Evolutionary conservation across 805 yeast genomes (phyloP).

Genomic region (Teunomyces panamensis): DNA sequence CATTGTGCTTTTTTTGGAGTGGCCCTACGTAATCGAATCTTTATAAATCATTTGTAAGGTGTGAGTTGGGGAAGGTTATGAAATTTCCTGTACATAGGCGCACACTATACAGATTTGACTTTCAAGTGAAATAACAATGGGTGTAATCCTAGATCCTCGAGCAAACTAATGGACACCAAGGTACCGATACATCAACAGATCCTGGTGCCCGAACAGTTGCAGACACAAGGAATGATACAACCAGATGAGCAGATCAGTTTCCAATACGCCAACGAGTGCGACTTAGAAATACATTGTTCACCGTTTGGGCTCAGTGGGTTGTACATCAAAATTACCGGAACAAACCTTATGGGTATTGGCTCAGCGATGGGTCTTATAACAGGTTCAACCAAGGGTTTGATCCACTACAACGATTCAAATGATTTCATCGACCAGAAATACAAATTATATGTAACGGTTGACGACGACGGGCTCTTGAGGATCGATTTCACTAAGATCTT

Average conservation of each 20-base stretch:
- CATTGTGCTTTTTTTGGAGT: background rate
- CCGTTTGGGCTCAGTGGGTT: slow-evolving; percentile 55
- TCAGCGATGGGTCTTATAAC: slow-evolving; percentile 57
- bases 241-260: slow-evolving; percentile 21
- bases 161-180: background rate
- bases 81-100: background rate
- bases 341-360: slow-evolving; percentile 53
- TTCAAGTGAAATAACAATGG: background rate
- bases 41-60: background rate
- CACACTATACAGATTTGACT: background rate
- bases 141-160: background rate
- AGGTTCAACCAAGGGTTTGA: slow-evolving; percentile 47
- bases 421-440: slow-evolving; percentile 47
- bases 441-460: slow-evolving; percentile 48
- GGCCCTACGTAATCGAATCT: background rate
- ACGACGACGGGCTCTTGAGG: slow-evolving; percentile 43
- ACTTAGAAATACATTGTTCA: slow-evolving; percentile 53
- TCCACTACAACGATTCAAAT: slow-evolving; percentile 47
- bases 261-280: slow-evolving; percentile 49
- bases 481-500: slow-evolving; percentile 52
- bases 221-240: background rate
- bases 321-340: slow-evolving; percentile 46
- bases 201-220: background rate
- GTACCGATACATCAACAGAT: background rate
- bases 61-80: no score